Evolutionary conservation across 2,329 filamentous ascomycete genomes (phyloP), one percentile per base, ranked within the genome.

Genomic region (Fusarium bulbicola): DNA sequence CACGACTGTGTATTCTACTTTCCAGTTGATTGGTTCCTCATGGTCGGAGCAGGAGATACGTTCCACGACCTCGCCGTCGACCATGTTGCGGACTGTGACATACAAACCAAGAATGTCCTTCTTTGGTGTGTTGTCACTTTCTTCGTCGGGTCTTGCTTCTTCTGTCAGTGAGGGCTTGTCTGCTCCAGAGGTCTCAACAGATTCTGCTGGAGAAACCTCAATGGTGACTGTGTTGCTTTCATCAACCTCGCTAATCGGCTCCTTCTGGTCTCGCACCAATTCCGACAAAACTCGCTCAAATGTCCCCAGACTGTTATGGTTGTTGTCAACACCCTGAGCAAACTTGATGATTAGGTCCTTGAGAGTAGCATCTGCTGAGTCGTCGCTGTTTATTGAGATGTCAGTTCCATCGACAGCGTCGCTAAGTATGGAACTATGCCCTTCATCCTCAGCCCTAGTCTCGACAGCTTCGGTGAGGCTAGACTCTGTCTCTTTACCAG

Each of bases 1-100:
- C 50, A 88, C 86, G 53, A 98, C 83, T 40, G 91, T 87, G 81
- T 97, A 98, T 75, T 96, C 90, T n/a, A 98, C 84, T 1, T 83
- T 80, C 95, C 95, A 98, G 24, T 42, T 16, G 12, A 9, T 34
- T 8, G 63, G 32, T n/a, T 61, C 28, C 20, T 26, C 26, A 6
- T 20, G 12, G 18, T 12, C 20, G 18, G 24, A n/a, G n/a, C 21
- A 11, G 4, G 50, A 72, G 0, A 94, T 93, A 7, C 94, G 90
- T 1, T 84, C 78, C 3, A 94, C 89, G 60, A 88, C 87, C 18
- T 84, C 60, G 24, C 88, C 91, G 77, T 96, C 92, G 60, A 97
- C 88, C 72, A 88, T 89, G 84, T 93, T 96, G 73, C 89, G 89
- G 56, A 94, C 84, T 1, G 90, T 92, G 62, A 98, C 84, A 20